phyloP scores from a whole-genome alignment of 1,284 basidiomycete genomes.

The Phaffia rhodozyma region DNA sequence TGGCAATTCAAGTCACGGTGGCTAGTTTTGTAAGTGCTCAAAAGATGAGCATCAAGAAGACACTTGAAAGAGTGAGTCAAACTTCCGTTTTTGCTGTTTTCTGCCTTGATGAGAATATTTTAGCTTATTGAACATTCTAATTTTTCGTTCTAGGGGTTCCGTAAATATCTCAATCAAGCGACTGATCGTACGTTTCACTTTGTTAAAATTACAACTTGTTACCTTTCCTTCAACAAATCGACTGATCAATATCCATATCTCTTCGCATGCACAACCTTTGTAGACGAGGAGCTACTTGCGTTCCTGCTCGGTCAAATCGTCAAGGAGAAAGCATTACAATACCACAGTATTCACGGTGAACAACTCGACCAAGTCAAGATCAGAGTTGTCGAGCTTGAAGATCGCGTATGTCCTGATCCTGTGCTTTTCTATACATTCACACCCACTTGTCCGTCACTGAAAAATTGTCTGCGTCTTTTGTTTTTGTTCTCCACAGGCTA shows the following conservation, averaged over 20 bases:
- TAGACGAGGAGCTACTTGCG: slow-evolving; percentile 76
- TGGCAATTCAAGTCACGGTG: slow-evolving; percentile 90
- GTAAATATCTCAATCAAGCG: slow-evolving; percentile 91
- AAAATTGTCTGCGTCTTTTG: background rate
- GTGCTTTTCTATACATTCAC: background rate
- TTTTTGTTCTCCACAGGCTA: slow-evolving; percentile 47
- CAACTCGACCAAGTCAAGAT: slow-evolving; percentile 63
- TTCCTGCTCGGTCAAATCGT: slow-evolving; percentile 90
- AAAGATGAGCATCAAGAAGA: slow-evolving; percentile 97
- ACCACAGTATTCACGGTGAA: slow-evolving; percentile 56
- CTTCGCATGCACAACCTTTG: too few relatives aligned
- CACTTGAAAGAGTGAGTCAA: slow-evolving; percentile 70
- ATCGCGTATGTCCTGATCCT: slow-evolving; percentile 46
- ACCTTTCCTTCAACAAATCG: background rate
- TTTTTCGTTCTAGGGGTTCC: slow-evolving; percentile 55
- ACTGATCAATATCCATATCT: background rate
- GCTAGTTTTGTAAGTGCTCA: slow-evolving; percentile 92
- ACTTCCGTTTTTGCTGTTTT: background rate
- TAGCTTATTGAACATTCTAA: background rate
- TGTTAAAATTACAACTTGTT: background rate
- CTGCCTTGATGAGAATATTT: slow-evolving; percentile 12
- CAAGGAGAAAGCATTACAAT: slow-evolving; percentile 83
- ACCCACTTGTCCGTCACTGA: background rate
- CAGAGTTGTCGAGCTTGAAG: slow-evolving; percentile 66
- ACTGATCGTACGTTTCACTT: slow-evolving; percentile 46